Evolutionary conservation across 768 basidiomycete genomes (phyloP).

Genomic region (Dictyophora rubrovolvata): DNA sequence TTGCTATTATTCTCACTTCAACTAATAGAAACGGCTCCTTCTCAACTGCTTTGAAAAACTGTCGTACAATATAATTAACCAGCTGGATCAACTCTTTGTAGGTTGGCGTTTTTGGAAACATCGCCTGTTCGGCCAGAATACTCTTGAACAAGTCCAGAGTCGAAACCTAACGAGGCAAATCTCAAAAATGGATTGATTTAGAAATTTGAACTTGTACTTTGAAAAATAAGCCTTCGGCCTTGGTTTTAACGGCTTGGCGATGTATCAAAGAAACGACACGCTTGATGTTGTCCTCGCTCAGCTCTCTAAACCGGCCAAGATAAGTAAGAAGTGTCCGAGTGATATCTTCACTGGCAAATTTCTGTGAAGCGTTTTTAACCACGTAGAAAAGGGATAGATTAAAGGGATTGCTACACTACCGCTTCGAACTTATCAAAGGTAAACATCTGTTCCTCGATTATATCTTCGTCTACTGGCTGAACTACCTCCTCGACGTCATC

Average conservation of each 20-base stretch:
- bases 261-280: slow-evolving; percentile 84
- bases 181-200: not conserved
- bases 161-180: slow-evolving; percentile 54
- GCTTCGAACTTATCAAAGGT: slow-evolving; percentile 87
- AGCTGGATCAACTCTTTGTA: slow-evolving; percentile 76
- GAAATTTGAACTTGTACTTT: slow-evolving; percentile 41
- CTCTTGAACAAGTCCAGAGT: slow-evolving; percentile 81
- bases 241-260: slow-evolving; percentile 80
- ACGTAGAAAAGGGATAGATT: slow-evolving; percentile 6
- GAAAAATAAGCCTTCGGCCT: slow-evolving; percentile 93
- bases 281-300: slow-evolving; percentile 78
- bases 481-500: slow-evolving; percentile 56
- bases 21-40: slow-evolving; percentile 81
- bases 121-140: slow-evolving; percentile 72
- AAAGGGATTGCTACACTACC: slow-evolving; percentile 35
- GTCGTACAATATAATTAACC: slow-evolving; percentile 78
- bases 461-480: slow-evolving; percentile 40
- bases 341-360: slow-evolving; percentile 82
- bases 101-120: slow-evolving; percentile 67
- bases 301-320: slow-evolving; percentile 76
- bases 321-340: slow-evolving; percentile 77
- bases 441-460: slow-evolving; percentile 77
- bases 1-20: slow-evolving; percentile 48
- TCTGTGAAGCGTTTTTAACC: slow-evolving; percentile 34
- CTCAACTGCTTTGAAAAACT: slow-evolving; percentile 87